These are phyloP conservation scores for Coprinopsis strossmayeri DNA, from an alignment of 768 basidiomycete species.

Conservation along the genomic window DNA sequence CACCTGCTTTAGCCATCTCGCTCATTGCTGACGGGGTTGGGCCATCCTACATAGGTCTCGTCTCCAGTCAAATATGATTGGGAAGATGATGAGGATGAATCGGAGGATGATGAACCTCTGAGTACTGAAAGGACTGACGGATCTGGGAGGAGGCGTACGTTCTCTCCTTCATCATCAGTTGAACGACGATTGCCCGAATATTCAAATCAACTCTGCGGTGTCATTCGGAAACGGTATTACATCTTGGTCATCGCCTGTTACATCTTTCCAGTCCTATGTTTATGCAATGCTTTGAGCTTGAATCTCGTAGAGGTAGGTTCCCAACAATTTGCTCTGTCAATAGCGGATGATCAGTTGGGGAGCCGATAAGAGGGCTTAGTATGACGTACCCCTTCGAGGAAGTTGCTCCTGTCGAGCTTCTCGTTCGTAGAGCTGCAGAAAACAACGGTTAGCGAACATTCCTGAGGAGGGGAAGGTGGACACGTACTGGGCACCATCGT, in stretches of 20 bases:
- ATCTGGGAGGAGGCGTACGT: constrained; percentile 73
- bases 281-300: no score
- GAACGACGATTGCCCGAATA: constrained; percentile 10
- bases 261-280: no score
- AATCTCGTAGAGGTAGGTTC: constrained; percentile 73
- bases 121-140: constrained; percentile 36
- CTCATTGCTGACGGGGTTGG: constrained; percentile 4
- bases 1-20: no score
- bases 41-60: background rate
- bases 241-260: background rate
- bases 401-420: constrained; percentile 89
- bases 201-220: background rate
- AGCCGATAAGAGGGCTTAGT: background rate
- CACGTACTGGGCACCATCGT: constrained; percentile 92
- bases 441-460: background rate
- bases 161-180: background rate
- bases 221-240: background rate
- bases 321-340: constrained; percentile 63
- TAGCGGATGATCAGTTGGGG: background rate
- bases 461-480: no score
- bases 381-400: constrained; percentile 67
- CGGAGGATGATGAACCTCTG: constrained; percentile 7
- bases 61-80: constrained; percentile 21
- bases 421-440: constrained; percentile 89
- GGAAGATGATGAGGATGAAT: constrained; percentile 24